Base-by-base conservation (phyloP, 2,329 filamentous ascomycete species). In the Diaporthe amygdali region DNA sequence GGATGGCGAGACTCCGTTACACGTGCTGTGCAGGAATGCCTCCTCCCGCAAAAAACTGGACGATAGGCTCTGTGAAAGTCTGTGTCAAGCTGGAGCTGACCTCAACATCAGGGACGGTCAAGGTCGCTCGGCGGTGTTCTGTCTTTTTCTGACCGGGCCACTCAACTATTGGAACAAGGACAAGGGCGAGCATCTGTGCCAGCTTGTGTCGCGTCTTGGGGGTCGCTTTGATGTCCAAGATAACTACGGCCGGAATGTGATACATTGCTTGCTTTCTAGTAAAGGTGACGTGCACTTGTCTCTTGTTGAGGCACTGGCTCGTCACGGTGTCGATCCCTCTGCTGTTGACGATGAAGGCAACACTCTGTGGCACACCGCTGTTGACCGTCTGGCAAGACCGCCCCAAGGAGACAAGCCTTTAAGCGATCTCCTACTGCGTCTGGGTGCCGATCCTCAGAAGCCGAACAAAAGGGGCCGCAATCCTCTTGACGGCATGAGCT, bases 71-170 rank as follows among this genome's bases (percentile, higher is more conserved):
- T 68, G 12, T 20, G 39, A 55, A 22, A 15, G 1, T 27, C n/a
- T 68, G 8, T 30, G 39, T 10, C 27, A 52, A 25, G 66, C 66
- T n/a, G 66, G 66, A 20, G 66, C 66, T 41, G 66, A 68, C 37
- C 51, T 56, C 9, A 44, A 68, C 8, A 32, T 46, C 5, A 52
- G 66, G 41, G 51, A 68, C 15, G 5, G 6, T 46, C n/a, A 17
- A 56, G 66, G 51, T 20, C 34, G 37, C 25, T 55, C 66, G 14
- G 3, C 66, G 5, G 34, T 37, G 7, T 56, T 44, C 39, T 32
- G 39, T 7, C 32, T 66, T 41, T 39, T 52, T 5, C 20, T 39
- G 1, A 37, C 2, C 47, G 30, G 10, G n/a, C 22, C 1, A 47
- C 47, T 52, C 9, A 5, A 32, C 15, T 2, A 8, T 39, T 20